A percentile compares a stretch with the other conserved stretches of the same genome.
Evolutionary conservation across 768 basidiomycete genomes (phyloP).

Genomic region (Lactifluus hygrophoroides): DNA sequence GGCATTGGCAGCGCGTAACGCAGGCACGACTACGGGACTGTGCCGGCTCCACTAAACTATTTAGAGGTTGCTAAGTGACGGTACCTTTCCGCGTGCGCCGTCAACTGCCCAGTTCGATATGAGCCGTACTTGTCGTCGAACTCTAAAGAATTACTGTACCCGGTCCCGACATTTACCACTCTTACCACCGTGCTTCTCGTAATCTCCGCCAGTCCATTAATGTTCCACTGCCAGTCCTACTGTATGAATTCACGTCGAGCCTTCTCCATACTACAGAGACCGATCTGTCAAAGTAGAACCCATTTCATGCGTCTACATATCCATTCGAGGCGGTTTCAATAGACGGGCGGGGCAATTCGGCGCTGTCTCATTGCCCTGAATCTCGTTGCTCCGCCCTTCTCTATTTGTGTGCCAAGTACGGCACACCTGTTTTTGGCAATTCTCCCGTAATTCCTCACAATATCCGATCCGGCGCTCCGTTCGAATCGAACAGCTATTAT

Average conservation of each 20-base stretch:
- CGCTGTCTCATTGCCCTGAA: neutral
- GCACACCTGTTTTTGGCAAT: neutral
- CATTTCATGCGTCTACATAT: neutral
- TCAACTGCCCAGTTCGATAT: neutral
- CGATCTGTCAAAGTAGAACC: neutral
- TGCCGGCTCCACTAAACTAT: neutral
- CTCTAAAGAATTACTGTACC: neutral
- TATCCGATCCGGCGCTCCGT: neutral
- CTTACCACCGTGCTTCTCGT: neutral
- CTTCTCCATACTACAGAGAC: neutral
- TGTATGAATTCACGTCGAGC: neutral
- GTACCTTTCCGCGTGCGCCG: neutral
- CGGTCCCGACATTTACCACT: neutral
- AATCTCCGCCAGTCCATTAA: neutral
- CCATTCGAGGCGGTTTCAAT: neutral
- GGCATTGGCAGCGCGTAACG: neutral
- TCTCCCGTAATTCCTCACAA: neutral
- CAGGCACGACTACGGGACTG: neutral
- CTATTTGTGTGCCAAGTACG: constrained; percentile 1
- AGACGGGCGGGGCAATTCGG: neutral
- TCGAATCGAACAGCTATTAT: neutral
- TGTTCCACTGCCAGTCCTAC: neutral
- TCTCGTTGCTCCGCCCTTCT: neutral
- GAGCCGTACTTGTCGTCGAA: neutral
- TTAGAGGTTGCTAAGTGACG: constrained; percentile 1